Evolutionary conservation across 495 filamentous ascomycete genomes (phyloP).

Genomic region (Aspergillus taichungensis): DNA sequence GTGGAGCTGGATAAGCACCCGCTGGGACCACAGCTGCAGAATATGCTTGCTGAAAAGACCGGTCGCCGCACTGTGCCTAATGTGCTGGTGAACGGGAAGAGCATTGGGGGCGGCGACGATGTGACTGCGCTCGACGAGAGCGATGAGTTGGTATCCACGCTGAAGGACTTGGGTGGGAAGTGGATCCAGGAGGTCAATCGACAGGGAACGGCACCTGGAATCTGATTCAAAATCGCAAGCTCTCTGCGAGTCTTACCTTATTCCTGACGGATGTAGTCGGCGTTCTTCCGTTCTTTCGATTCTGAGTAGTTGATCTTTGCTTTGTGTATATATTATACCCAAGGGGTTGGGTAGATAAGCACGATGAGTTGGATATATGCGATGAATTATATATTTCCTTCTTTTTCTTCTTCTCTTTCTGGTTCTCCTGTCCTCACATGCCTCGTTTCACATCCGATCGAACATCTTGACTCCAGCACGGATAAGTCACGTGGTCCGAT

Average conservation of each 20-base stretch:
- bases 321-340: neutral
- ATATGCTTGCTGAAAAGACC: conserved; percentile 57
- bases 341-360: no score
- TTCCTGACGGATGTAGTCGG: no score
- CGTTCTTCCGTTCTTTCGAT: neutral
- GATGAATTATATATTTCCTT: no score
- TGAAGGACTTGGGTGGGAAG: conserved; percentile 66
- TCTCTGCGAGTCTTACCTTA: no score
- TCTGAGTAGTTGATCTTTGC: neutral
- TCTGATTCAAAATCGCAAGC: no score
- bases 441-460: no score
- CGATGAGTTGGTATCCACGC: conserved; percentile 60
- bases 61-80: conserved; percentile 86
- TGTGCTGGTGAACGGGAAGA: conserved; percentile 75
- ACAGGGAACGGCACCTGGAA: no score
- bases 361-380: no score
- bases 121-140: conserved; percentile 61
- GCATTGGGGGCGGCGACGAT: conserved; percentile 87
- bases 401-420: no score
- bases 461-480: no score
- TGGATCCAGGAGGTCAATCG: conserved; percentile 46
- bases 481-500: no score
- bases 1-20: conserved; percentile 85
- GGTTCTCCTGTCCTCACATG: no score
- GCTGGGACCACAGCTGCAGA: conserved; percentile 63